These are phyloP conservation scores for Entoloma clypeatum DNA, from an alignment of 1,284 basidiomycete genomes.

Conservation along the genomic window DNA sequence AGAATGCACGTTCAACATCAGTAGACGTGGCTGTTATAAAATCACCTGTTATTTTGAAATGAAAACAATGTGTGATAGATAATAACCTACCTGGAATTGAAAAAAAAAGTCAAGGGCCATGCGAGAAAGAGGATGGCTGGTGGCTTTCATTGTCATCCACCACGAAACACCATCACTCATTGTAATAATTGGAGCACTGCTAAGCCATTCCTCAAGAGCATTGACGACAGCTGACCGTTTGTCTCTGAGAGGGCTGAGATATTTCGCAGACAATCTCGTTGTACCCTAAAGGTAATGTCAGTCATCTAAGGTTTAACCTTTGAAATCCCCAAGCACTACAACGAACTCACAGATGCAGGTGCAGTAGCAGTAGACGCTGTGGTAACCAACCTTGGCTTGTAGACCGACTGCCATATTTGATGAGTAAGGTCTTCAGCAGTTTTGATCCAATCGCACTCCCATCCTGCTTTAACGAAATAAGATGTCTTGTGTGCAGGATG, in stretches of 20 bases:
- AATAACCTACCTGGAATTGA: slow-evolving; percentile 13
- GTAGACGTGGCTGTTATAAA: slow-evolving; percentile 10
- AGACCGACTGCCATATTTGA: not conserved
- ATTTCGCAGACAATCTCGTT: not conserved
- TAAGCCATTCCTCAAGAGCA: slow-evolving; percentile 6
- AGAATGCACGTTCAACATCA: slow-evolving; percentile 15
- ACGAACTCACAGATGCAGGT: not conserved
- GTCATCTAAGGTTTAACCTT: not conserved
- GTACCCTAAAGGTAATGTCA: not conserved
- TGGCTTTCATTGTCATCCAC: slow-evolving; percentile 10
- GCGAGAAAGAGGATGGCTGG: slow-evolving; percentile 4
- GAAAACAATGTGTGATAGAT: too few relatives aligned
- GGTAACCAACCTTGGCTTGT: not conserved
- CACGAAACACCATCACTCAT: slow-evolving; percentile 9
- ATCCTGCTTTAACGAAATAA: slow-evolving; percentile 6
- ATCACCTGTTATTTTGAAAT: too few relatives aligned
- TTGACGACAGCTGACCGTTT: slow-evolving; percentile 1
- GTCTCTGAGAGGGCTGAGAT: slow-evolving; percentile 1
- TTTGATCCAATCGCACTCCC: not conserved
- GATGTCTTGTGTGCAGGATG: slow-evolving; percentile 7
- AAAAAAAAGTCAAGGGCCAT: slow-evolving; percentile 13
- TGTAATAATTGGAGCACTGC: not conserved
- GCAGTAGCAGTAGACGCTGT: not conserved
- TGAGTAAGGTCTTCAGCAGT: not conserved
- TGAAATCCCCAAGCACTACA: not conserved